Base-by-base conservation (phyloP, 2,329 filamentous ascomycete species). In the Scortechinia acanthostroma region DNA sequence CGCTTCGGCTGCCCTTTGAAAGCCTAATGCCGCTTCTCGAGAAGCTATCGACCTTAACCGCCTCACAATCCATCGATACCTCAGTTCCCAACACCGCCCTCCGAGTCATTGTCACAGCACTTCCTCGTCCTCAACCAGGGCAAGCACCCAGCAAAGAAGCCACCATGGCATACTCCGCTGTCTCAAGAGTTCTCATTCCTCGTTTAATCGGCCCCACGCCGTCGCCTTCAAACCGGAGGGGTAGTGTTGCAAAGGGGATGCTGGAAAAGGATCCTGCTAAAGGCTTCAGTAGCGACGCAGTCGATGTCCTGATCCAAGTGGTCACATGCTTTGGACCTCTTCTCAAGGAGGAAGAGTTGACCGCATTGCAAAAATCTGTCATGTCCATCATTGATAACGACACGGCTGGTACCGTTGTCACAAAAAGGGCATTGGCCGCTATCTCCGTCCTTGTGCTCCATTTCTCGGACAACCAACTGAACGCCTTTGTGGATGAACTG, bases 61-160 rank as follows among this genome's bases (percentile, higher is more conserved):
- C 35, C 17, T 40, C 35, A 6, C 35, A 40, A 19, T 15, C 35
- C 6, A 40, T 40, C 35, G 35, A 40, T 40, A 40, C 35, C 35
- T 40, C 35, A 10, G 35, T 40, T 19, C 35, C 35, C 10, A 40
- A 40, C 35, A 40, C 35, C 17, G 35, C 35, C 6, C 17, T 40
- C 14, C 6, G 35, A 10, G 17, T 19, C 10, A 40, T 40, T 19
- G 35, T 40, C 10, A 19, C 14, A 13, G 17, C 17, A 6, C 35
- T 40, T 19, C 35, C 35, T 40, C 35, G 35, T 19, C 35, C 35
- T 10, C 35, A 40, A 19, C 10, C 35, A 6, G 35, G 35, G 10
- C 35, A 40, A 17, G 13, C 35, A 6, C 13, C 35, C 17, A 10
- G 13, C 17, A 6, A 40, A 19, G 17, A 40, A 6, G 35, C 6